Evolutionary conservation across 2,329 filamentous ascomycete species (phyloP).

Genomic region (Colletotrichum shisoi): DNA sequence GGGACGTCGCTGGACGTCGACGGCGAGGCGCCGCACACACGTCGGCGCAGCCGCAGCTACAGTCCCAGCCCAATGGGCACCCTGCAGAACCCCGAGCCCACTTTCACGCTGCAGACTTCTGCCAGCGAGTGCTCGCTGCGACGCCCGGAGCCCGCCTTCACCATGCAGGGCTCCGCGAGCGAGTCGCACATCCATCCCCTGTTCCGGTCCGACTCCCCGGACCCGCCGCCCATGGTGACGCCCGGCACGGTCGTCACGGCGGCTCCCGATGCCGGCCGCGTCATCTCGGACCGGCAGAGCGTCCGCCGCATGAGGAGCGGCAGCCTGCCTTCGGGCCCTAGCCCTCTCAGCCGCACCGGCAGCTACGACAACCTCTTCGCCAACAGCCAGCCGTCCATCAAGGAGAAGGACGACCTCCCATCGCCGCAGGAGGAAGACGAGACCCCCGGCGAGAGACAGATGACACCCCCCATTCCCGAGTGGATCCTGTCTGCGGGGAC

Average conservation of each 20-base stretch:
- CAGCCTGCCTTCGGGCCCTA: conserved; percentile 58
- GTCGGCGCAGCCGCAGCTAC: conserved; percentile 60
- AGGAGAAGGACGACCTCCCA: conserved; percentile 42
- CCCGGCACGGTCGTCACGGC: conserved; percentile 76
- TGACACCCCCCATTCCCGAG: conserved; percentile 69
- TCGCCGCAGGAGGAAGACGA: conserved; percentile 39
- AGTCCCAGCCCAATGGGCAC: conserved; percentile 54
- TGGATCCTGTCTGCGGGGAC: conserved; percentile 66
- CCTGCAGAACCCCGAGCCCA: conserved; percentile 34
- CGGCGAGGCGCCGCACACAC: conserved; percentile 58
- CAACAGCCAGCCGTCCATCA: conserved; percentile 35
- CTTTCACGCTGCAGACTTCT: conserved; percentile 47
- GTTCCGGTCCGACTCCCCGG: conserved; percentile 76
- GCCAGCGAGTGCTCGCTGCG: conserved; percentile 58
- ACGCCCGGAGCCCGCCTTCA: conserved; percentile 42
- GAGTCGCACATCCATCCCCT: conserved; percentile 80
- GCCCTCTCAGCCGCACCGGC: conserved; percentile 59
- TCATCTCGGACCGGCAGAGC: conserved; percentile 64
- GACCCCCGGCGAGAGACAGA: conserved; percentile 51
- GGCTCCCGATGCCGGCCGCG: conserved; percentile 71
- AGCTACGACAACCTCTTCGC: conserved; percentile 59
- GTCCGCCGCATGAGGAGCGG: conserved; percentile 65
- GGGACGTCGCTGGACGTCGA: conserved; percentile 62
- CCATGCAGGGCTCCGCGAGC: conserved; percentile 51
- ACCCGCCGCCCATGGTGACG: conserved; percentile 70